Base-by-base conservation (phyloP, 208 protist genomes). In the Tritrichomonas musculus region DNA sequence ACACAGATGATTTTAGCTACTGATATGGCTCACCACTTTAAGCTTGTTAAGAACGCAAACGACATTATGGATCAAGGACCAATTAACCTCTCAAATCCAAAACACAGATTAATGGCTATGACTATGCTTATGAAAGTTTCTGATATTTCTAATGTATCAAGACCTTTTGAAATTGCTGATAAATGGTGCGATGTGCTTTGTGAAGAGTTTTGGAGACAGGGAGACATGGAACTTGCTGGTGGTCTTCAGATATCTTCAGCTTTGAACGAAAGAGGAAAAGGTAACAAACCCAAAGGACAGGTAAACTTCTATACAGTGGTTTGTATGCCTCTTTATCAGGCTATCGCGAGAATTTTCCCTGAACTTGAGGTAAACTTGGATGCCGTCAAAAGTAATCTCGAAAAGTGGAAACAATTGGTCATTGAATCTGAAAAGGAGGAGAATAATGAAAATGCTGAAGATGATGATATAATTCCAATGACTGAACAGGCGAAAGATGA, bases 21-120 rank as follows among this genome's bases (percentile, higher is more conserved):
- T 1, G 95, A 96, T 93, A 96, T 96, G 94, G 44, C 57, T 4
- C 60, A 92, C 27, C 96, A 96, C 93, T 95, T 96, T 39, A 93
- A 93, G 33, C 55, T 95, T 14, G 47, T 94, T 20, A 82, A 82
- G 22, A 25, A 82, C 11, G 73, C 13, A 44, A 84, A 65, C 92
- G 73, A 82, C 30, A 36, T 36, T 50, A 22, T 82, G 41, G 73
- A 82, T 47, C n/a, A 25, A 82, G 73, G 73, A 30, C n/a, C 41
- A 22, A 82, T 82, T 36, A 82, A 82, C 25, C 20, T 82, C 0
- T 47, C n/a, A n/a, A 36, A 82, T 47, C 39, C 47, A 53, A 0
- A 33, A 9, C 73, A 82, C 25, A 82, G 73, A 82, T 53, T 82
- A 36, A 82, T 82, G 73, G 30, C n/a, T n/a, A 82, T 82, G 73